Base-by-base conservation (phyloP, 2,329 filamentous ascomycete genomes). In the Cladosporium halotolerans region DNA sequence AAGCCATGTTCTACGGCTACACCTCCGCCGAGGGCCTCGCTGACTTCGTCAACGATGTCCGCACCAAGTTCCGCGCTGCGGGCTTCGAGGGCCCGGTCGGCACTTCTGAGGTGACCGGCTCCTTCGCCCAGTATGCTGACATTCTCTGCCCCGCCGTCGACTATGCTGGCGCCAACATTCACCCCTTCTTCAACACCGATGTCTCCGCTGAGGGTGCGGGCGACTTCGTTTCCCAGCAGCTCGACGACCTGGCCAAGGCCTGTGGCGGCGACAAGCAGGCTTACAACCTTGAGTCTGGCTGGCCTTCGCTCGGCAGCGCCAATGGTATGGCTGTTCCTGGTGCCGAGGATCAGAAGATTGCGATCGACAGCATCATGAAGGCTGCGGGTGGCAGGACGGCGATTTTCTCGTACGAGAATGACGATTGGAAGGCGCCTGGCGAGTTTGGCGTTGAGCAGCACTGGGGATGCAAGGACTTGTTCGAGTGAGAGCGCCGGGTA, bases 261-360 rank as follows among this genome's bases (percentile, higher is more conserved):
- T 97, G 92, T 81, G 69, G 76, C 39, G 80, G 79, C 38, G 52
- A 57, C 68, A 87, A 87, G 77, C 74, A 81, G 36, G 85, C 84
- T 61, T 83, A 89, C 77, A 89, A 92, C 75, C 79, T 95, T 62
- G 92, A 97, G 83, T 88, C 86, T 54, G 92, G 92, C 65, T 97
- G 91, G 90, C 92, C 92, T 60, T 83, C 76, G 51, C 61, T 68
- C 7, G 91, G 91, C 68, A 63, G 70, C 31, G 71, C 81, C 74
- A 92, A 93, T 73, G 89, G 88, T 56, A 67, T 67, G 16, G 90
- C 90, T 55, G 76, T 88, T 63, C 83, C 91, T 53, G 83, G 87
- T 62, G 46, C 62, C 4, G 40, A 67, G 1, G 76, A 92, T 75
- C 92, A 97, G 80, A 73, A 73, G 47, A 71, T 66, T 41, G 92